Percentiles rank a stretch among this genome's conserved stretches.
These are phyloP conservation scores for Lentinula sp. DNA, from an alignment of 768 basidiomycete genomes.

Conservation along the genomic window DNA sequence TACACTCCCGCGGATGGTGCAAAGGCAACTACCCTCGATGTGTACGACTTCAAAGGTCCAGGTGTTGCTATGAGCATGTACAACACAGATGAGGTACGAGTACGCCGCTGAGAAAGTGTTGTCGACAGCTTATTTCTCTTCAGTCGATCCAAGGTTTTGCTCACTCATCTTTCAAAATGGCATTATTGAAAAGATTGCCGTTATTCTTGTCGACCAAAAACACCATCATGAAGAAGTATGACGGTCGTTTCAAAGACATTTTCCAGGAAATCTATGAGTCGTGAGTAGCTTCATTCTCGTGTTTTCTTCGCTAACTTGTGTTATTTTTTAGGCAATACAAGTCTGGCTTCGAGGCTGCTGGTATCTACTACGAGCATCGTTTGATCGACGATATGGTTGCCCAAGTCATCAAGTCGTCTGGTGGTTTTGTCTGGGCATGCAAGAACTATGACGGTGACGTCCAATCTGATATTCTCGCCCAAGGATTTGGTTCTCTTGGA, in stretches of 20 bases:
- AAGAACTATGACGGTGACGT: constrained; percentile 85
- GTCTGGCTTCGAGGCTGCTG: constrained; percentile 56
- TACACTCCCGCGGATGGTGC: constrained; percentile 80
- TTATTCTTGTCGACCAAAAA: constrained; percentile 99
- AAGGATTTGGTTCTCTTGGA: constrained; percentile 93
- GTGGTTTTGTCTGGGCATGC: constrained; percentile 79
- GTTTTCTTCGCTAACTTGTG: background rate
- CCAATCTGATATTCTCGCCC: constrained; percentile 91
- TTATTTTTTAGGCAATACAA: constrained; percentile 54
- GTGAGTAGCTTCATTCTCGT: constrained; percentile 17
- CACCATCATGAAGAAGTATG: constrained; percentile 95
- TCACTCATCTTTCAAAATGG: constrained; percentile 98
- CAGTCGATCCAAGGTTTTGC: constrained; percentile 94
- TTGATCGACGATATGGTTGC: constrained; percentile 99
- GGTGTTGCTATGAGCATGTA: constrained; percentile 98
- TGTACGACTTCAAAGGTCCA: constrained; percentile 89
- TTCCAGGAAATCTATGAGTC: constrained; percentile 94
- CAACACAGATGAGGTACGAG: constrained; percentile 84
- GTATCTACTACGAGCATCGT: constrained; percentile 93
- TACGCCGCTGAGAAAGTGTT: background rate
- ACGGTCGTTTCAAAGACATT: constrained; percentile 98
- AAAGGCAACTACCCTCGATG: constrained; percentile 62
- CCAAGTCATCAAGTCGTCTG: constrained; percentile 92
- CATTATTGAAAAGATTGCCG: constrained; percentile 68
- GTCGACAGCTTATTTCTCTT: background rate